Evolutionary conservation across 1,284 basidiomycete genomes (phyloP).

Genomic region (Pyrrhoderma lamaoense): DNA sequence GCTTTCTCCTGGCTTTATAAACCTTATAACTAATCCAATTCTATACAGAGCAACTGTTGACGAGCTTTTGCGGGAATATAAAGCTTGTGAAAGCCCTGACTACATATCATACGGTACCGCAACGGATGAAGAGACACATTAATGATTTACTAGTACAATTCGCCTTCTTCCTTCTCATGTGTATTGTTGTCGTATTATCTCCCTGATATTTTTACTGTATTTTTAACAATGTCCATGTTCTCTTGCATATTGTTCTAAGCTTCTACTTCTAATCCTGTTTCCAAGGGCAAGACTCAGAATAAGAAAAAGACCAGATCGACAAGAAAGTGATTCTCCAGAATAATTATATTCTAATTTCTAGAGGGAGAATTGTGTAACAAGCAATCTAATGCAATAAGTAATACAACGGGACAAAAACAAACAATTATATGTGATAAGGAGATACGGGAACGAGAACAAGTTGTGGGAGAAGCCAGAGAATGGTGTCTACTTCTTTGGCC

Average conservation of each 20-base stretch:
- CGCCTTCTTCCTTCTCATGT: not conserved
- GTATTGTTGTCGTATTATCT: not conserved
- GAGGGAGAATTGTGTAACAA: not conserved
- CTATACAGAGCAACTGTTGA: conserved; percentile 68
- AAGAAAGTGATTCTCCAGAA: no score
- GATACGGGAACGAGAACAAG: conserved; percentile 5
- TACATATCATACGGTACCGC: conserved; percentile 75
- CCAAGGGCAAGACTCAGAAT: no score
- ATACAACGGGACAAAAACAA: conserved; percentile 2
- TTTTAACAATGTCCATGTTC: not conserved
- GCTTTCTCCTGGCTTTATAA: conserved; percentile 1
- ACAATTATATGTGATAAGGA: conserved; percentile 5
- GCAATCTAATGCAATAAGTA: no score
- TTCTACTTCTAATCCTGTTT: no score
- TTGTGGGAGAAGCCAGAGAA: conserved; percentile 4
- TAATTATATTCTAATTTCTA: not conserved
- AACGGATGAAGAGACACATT: not conserved
- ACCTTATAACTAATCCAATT: conserved; percentile 8
- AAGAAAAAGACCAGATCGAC: no score
- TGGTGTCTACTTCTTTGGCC: conserved; percentile 25
- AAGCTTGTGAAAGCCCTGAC: conserved; percentile 86
- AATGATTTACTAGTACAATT: not conserved
- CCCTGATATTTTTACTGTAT: not conserved
- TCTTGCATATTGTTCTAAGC: no score
- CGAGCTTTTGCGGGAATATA: conserved; percentile 85